Conservation (phyloP, 31 red algal species). For the Porphyra umbilicalis region DNA sequence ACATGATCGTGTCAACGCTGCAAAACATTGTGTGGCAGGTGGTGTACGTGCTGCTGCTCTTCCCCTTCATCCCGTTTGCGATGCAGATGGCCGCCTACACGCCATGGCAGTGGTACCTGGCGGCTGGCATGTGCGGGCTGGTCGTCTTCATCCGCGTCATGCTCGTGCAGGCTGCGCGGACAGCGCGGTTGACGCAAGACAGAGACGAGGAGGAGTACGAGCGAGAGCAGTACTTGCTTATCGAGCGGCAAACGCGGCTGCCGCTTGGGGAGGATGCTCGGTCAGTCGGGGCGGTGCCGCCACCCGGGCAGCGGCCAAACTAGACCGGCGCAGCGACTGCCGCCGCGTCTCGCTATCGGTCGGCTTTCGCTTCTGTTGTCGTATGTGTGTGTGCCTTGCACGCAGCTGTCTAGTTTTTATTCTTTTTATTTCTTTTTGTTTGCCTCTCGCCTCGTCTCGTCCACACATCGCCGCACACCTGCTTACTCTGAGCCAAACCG, state of each 20-base stretch:
- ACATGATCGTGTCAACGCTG: conserved; percentile 56
- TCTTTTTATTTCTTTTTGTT: neutral
- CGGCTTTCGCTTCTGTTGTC: no score
- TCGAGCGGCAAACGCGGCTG: neutral
- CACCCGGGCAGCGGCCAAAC: no score
- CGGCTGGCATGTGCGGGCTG: conserved; percentile 43
- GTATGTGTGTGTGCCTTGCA: neutral
- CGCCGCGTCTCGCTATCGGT: no score
- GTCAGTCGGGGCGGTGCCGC: no score
- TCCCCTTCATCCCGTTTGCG: conserved; percentile 71
- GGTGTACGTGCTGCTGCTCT: conserved; percentile 51
- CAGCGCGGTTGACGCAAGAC: conserved; percentile 32
- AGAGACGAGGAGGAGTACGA: conserved; percentile 8
- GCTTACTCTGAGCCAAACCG: no score
- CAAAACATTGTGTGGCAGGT: conserved; percentile 56
- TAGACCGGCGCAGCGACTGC: neutral
- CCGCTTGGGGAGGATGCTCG: neutral
- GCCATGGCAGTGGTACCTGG: conserved; percentile 79
- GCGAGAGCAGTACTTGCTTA: neutral
- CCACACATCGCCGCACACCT: no score
- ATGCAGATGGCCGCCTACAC: conserved; percentile 67
- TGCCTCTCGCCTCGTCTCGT: no score
- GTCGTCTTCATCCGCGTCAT: conserved; percentile 59
- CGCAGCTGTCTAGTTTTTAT: neutral
- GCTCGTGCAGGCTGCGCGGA: conserved; percentile 25